A percentile compares a stretch with the other conserved stretches of the same genome.
These are phyloP conservation scores for Neofusicoccum kwambonambiense DNA, from an alignment of 2,329 filamentous ascomycete species.

Conservation along the genomic window DNA sequence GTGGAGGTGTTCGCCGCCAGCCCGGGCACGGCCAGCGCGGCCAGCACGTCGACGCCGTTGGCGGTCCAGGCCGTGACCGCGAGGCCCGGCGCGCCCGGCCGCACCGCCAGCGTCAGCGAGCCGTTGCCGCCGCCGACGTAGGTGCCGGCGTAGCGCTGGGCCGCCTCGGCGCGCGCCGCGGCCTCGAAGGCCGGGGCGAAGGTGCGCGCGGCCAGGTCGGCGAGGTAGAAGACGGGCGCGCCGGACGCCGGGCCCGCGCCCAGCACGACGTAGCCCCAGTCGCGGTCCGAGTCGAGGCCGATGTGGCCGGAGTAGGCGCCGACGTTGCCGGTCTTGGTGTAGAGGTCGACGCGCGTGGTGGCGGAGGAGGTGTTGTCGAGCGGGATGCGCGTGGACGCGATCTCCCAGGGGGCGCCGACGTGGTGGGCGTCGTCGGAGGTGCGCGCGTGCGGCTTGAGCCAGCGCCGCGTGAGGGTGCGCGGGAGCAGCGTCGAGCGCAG, in stretches of 20 bases:
- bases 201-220: neutral
- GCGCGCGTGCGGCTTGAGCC: slow-evolving; percentile 26
- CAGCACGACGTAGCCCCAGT: slow-evolving; percentile 17
- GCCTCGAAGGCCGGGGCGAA: slow-evolving; percentile 24
- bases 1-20: neutral
- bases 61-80: slow-evolving; percentile 21
- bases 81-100: slow-evolving; percentile 21
- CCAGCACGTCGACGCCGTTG: slow-evolving; percentile 25
- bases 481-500: slow-evolving; percentile 25
- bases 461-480: slow-evolving; percentile 23
- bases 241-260: slow-evolving; percentile 12
- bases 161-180: slow-evolving; percentile 22
- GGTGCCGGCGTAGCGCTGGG: slow-evolving; percentile 19
- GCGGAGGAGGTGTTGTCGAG: neutral
- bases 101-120: slow-evolving; percentile 19
- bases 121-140: neutral
- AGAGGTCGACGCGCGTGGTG: slow-evolving; percentile 24
- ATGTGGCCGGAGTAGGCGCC: slow-evolving; percentile 12
- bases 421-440: slow-evolving; percentile 22
- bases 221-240: neutral
- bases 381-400: slow-evolving; percentile 22
- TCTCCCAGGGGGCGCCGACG: slow-evolving; percentile 28
- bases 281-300: slow-evolving; percentile 15
- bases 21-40: neutral
- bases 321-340: slow-evolving; percentile 17